Evolutionary conservation across 805 yeast species (phyloP), one percentile per base, ranked within the genome.

Genomic region (Komagataella ulmi): DNA sequence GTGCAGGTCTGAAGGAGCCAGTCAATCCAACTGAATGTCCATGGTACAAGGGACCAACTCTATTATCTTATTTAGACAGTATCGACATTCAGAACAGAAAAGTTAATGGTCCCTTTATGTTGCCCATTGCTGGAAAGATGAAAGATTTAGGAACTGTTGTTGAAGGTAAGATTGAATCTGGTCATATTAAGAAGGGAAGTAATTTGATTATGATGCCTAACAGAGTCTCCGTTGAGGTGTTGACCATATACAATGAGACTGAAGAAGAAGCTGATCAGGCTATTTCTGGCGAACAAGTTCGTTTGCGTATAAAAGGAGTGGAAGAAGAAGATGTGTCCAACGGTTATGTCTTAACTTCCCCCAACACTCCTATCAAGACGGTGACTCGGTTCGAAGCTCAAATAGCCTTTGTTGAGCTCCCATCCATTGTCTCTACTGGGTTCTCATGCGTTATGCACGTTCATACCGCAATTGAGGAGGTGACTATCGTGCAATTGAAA

Each of bases 371-470:
- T 45, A 95, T 93, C 49, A 88, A 86, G 64, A 87, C 95, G 30
- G 95, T 87, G 47, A 85, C 95, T 21, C 79, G 76, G 59, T 93
- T 93, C 65, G 96, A 88, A 72, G 98, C 98, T 5, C 96, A 91
- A 70, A 80, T 93, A 57, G 98, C 97, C 52, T 87, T 93, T 70
- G 97, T 93, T 54, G 99, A 93, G 72, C 80, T 93, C 69, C 89
- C 87, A 72, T 85, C 96, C 17, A 93, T 93, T 63, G 75, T 93
- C 63, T 87, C 99, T 3, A 82, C 95, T 50, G 99, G 99, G 53
- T 93, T 82, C 75, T 82, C 97, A 12, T 93, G 98, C 78, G 97
- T 93, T 52, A 91, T 93, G 97, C 99, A 93, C 65, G 85, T 93
- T 60, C 99, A 93, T 74, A 88, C 98, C 50, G 98, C 98, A 52